These are phyloP conservation scores for Wilcoxina mikolae DNA, from an alignment of 495 filamentous ascomycete species.

Conservation along the genomic window DNA sequence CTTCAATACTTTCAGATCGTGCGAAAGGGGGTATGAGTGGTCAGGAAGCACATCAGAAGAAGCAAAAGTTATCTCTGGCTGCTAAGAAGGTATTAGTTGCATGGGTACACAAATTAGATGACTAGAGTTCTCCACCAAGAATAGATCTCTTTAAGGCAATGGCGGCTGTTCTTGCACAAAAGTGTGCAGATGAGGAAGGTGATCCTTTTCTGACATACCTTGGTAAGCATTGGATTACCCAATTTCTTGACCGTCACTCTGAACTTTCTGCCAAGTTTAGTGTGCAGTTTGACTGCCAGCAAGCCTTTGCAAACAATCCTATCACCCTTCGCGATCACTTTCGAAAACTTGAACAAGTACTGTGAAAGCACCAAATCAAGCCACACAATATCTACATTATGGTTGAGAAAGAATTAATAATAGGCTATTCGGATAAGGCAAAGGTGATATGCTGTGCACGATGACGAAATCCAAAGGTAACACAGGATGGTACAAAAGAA, in stretches of 20 bases:
- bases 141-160: conserved; percentile 8
- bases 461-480: neutral
- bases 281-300: neutral
- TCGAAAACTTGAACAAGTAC: neutral
- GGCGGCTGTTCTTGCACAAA: neutral
- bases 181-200: neutral
- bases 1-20: neutral
- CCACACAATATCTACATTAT: conserved; percentile 8
- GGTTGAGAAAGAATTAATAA: conserved; percentile 7
- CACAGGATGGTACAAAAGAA: too few relatives aligned
- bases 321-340: neutral
- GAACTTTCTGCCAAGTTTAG: neutral
- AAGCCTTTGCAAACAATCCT: neutral
- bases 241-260: conserved; percentile 5
- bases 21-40: neutral
- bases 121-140: conserved; percentile 1
- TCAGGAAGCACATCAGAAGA: too few relatives aligned
- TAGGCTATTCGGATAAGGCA: conserved; percentile 7
- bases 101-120: conserved; percentile 5
- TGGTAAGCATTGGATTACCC: neutral
- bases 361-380: neutral
- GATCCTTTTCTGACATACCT: neutral
- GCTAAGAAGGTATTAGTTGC: neutral
- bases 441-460: conserved; percentile 7
- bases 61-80: too few relatives aligned